A percentile compares a stretch with the other conserved stretches of the same genome.
These are phyloP conservation scores for Paspalum vaginatum DNA, from an alignment of 176 grass and related monocot species.

Conservation along the genomic window DNA sequence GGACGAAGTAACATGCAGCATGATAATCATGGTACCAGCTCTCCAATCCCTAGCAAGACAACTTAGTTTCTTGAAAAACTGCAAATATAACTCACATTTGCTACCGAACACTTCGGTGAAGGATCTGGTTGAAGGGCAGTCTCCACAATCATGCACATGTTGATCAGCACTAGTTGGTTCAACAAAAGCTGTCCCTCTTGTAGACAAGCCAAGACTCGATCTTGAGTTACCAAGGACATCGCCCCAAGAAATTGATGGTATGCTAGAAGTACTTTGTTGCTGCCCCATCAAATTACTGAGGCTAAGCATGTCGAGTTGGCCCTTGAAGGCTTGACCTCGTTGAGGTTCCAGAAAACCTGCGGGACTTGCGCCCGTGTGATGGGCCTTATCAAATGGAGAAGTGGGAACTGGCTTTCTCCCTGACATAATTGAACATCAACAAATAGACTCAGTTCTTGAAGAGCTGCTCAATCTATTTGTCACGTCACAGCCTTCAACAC, in stretches of 20 bases:
- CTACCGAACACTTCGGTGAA: conserved; percentile 44
- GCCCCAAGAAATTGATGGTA: conserved; percentile 41
- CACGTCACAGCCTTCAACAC: conserved; percentile 34
- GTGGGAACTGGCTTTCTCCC: conserved; percentile 48
- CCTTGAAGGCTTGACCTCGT: conserved; percentile 40
- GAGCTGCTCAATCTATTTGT: conserved; percentile 32
- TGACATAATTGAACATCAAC: conserved; percentile 49
- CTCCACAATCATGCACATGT: conserved; percentile 21
- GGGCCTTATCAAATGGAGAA: conserved; percentile 59
- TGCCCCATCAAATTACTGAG: conserved; percentile 41
- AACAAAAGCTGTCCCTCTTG: conserved; percentile 32
- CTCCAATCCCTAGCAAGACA: neutral
- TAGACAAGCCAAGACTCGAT: conserved; percentile 42
- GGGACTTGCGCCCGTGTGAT: conserved; percentile 39
- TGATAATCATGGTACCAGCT: neutral
- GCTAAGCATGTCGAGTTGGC: conserved; percentile 37
- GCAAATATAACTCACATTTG: conserved; percentile 55
- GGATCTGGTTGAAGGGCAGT: conserved; percentile 47
- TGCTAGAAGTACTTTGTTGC: conserved; percentile 31
- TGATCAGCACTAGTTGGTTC: conserved; percentile 30
- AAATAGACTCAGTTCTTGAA: conserved; percentile 41
- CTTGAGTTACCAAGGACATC: conserved; percentile 37
- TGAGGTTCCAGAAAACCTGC: conserved; percentile 36
- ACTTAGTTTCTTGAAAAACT: conserved; percentile 9
- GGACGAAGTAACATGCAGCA: neutral